Percentiles rank a stretch among this genome's conserved stretches.
phyloP scores from a whole-genome alignment of 1,284 basidiomycete species.

The Vanrija sp. region DNA sequence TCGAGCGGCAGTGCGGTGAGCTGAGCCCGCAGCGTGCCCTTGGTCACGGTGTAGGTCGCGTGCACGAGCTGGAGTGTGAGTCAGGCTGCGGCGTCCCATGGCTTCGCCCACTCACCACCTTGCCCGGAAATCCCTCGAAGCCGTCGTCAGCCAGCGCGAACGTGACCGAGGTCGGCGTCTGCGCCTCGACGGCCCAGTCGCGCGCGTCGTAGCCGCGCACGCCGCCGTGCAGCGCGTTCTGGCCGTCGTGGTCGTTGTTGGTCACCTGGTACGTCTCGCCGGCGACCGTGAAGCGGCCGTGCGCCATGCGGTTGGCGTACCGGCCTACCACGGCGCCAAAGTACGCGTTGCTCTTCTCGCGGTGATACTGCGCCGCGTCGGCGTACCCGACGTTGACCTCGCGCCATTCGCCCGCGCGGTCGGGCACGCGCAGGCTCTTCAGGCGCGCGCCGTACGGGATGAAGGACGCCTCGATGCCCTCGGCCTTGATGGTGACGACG shows the following conservation, averaged over 20 bases:
- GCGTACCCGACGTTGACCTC: slow-evolving; percentile 37
- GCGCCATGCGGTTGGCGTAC: slow-evolving; percentile 37
- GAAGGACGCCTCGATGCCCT: slow-evolving; percentile 36
- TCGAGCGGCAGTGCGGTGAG: slow-evolving; percentile 16
- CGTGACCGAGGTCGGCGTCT: slow-evolving; percentile 9
- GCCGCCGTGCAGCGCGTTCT: slow-evolving; percentile 28
- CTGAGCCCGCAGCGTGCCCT: slow-evolving; percentile 10
- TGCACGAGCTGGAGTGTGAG: slow-evolving; percentile 16
- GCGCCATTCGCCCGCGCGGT: slow-evolving; percentile 17
- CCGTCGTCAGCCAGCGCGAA: slow-evolving; percentile 20
- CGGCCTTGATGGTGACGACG: slow-evolving; percentile 22
- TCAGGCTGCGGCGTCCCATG: neutral
- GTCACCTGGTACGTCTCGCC: slow-evolving; percentile 22
- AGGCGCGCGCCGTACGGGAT: slow-evolving; percentile 33
- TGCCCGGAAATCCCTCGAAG: slow-evolving; percentile 33
- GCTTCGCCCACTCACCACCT: slow-evolving; percentile 18
- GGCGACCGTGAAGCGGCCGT: slow-evolving; percentile 28
- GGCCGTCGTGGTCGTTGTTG: slow-evolving; percentile 30
- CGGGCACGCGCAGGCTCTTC: slow-evolving; percentile 31
- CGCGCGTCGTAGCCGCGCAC: slow-evolving; percentile 21
- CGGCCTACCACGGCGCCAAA: slow-evolving; percentile 36
- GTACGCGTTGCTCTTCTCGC: slow-evolving; percentile 23
- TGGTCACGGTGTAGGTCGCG: slow-evolving; percentile 26
- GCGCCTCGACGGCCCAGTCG: slow-evolving; percentile 17
- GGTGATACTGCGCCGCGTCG: slow-evolving; percentile 17